Percentiles rank a stretch among this genome's conserved stretches.
Evolutionary conservation across 1,284 basidiomycete species (phyloP).

Genomic region (Naganishia cerealis): DNA sequence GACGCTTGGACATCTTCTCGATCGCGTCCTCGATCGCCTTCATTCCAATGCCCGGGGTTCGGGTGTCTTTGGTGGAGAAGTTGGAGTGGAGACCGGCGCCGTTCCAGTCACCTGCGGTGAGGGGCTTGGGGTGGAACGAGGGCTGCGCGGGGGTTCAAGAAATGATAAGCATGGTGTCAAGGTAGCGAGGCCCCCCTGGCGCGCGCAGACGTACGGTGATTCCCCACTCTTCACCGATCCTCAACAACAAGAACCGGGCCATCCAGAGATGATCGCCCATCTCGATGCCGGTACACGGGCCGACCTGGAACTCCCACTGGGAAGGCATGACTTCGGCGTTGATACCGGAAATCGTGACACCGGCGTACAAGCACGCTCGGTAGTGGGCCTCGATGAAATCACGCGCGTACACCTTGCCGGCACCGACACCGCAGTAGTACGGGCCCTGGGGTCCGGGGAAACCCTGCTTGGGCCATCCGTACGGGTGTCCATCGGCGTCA

Average conservation of each 20-base stretch:
- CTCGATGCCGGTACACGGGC: conserved; percentile 92
- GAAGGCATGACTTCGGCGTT: conserved; percentile 99
- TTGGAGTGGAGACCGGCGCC: conserved; percentile 97
- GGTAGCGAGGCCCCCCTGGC: too few species aligned
- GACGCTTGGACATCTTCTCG: conserved; percentile 78
- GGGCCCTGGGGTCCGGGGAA: conserved; percentile 99
- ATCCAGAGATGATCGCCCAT: conserved; percentile 99
- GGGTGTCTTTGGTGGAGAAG: conserved; percentile 88
- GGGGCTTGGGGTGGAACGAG: conserved; percentile 98
- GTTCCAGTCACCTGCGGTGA: conserved; percentile 93
- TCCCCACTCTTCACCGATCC: conserved; percentile 97
- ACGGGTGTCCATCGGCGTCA: conserved; percentile 85
- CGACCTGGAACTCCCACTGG: conserved; percentile 99
- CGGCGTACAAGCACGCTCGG: conserved; percentile 84
- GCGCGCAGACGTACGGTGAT: conserved; percentile 67
- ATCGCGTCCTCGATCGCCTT: conserved; percentile 91
- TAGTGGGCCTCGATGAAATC: conserved; percentile 99
- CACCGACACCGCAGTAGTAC: conserved; percentile 99
- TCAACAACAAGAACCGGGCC: conserved; percentile 87
- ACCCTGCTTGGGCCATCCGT: conserved; percentile 96
- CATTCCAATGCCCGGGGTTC: conserved; percentile 83
- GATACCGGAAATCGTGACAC: conserved; percentile 98
- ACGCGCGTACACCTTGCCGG: conserved; percentile 94
- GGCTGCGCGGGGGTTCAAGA: conserved; percentile 37
- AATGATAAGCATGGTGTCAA: background rate